Evolutionary conservation across 2,329 filamentous ascomycete genomes (phyloP), one percentile per base, ranked within the genome.

Genomic region (Cyphellophora europaea): DNA sequence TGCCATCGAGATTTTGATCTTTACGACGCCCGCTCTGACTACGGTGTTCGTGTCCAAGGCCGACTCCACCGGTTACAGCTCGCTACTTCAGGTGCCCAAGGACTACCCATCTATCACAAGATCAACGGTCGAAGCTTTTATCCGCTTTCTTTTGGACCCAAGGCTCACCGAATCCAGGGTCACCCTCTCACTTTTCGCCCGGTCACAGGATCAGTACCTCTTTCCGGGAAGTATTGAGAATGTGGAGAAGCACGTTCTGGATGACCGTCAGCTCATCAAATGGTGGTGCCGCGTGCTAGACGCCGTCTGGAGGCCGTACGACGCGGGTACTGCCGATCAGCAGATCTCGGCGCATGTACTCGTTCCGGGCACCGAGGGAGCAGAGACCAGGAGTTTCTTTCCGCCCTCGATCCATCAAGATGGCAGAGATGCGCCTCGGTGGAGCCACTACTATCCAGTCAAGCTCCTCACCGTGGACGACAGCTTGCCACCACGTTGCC

Each of bases 11-110:
- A 69, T 95, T 33, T 71, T 91, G 49, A 73, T 98, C 41, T 98
- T 93, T 60, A 82, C 78, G 0, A 94, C 88, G 0, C 72, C 74
- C 30, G 72, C 74, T 49, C 73, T 86, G 15, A 93, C 82, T 2
- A 95, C 84, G 3, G 72, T 96, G 35, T 98, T 98, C 56, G 81
- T 98, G 15, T 89, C 88, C 44, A 98, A 98, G 60, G 91, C 91
- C 32, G 91, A 98, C 62, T 95, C 91, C 6, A 95, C 89, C 0
- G 91, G 93, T 15, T 93, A 86, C 54, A 63, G 95, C 6, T 67
- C 78, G 46, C 66, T 81, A 2, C 64, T 88, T 21, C 63, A 72
- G 12, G 64, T 83, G 0, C 72, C 78, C 11, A 72, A 65, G 47
- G 68, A 72, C n/a, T 66, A 70, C 0, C 66, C 74, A 0, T 86